Conservation (phyloP, 2,329 filamentous ascomycete species). For the Allantophomopsis cytisporea region DNA sequence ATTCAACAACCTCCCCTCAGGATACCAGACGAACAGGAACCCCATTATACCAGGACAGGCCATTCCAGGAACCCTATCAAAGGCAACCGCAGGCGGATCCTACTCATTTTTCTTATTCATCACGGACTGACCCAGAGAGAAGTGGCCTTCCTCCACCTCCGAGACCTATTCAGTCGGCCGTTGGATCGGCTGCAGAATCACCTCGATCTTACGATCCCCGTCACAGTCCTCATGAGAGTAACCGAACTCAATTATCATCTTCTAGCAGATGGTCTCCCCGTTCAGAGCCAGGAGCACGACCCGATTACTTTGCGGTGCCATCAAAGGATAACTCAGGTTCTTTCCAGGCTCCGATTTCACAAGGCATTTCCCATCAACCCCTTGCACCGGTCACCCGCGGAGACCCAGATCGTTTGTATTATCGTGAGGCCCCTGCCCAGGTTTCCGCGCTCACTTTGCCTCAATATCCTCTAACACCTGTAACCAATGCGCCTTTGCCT, state of each 20-base stretch:
- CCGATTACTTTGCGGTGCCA: constrained; percentile 10
- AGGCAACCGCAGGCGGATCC: not conserved
- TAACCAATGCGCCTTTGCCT: constrained; percentile 7
- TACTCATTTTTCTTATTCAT: not conserved
- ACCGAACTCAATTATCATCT: constrained; percentile 7
- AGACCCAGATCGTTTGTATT: constrained; percentile 9
- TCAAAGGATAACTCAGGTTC: not conserved
- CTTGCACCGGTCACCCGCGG: constrained; percentile 3
- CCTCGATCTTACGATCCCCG: constrained; percentile 12
- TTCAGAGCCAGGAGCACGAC: constrained; percentile 8
- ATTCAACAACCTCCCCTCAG: constrained; percentile 12
- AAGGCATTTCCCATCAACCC: not conserved
- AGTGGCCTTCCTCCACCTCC: constrained; percentile 10
- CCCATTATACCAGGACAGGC: constrained; percentile 2
- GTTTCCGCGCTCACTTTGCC: constrained; percentile 5
- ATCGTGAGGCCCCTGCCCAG: constrained; percentile 10
- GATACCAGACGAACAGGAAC: constrained; percentile 12
- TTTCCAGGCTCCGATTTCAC: not conserved
- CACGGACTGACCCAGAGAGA: not conserved
- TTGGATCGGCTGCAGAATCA: constrained; percentile 11
- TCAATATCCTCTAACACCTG: constrained; percentile 12
- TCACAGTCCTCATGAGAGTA: constrained; percentile 6
- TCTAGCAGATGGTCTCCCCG: constrained; percentile 15
- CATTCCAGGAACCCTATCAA: not conserved
- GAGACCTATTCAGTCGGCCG: constrained; percentile 3